Evolutionary conservation across 192 early-diverging fungal genomes (phyloP), one percentile per base, ranked within the genome.

Genomic region (Paraglomus brasilianum): DNA sequence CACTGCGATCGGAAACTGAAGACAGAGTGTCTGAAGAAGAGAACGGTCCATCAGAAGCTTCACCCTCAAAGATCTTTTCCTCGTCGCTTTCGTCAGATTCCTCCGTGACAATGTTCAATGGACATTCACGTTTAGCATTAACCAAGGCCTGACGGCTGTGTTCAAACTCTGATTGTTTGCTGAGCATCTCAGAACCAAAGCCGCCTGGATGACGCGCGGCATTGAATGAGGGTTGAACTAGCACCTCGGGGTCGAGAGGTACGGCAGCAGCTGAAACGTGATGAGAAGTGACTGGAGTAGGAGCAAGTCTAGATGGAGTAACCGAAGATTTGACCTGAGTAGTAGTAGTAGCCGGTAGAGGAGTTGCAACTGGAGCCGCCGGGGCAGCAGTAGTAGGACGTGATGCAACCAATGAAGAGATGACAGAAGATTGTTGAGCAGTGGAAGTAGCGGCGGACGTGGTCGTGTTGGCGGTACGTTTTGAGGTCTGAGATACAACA

Each of bases 61-160:
- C 58, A 42, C 0, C 9, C 10, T 60, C 38, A 22, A 40, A 40
- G 21, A 46, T 47, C 15, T 63, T 45, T 8, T 63, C 61, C 15
- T 0, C 21, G 5, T 63, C 61, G 17, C 61, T 63, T 45, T 63
- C 61, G 14, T 63, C 61, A 46, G 66, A 55, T 51, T 68, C 50
- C 56, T 68, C 66, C 66, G 53, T 68, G 4, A 68, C 17, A 36
- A 3, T 36, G 17, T 55, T 38, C 8, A 44, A 39, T 14, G 51
- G 39, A 45, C 19, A 21, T 1, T 13, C 13, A 5, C 14, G 40
- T 55, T 55, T 68, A 30, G 19, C 40, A 4, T 21, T 17, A 44
- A 5, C 22, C 11, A 56, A 39, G 44, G 50, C 52, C 7, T 56
- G 41, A 43, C 47, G 24, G 49, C 19, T 49, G 51, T 17, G 3